These are phyloP conservation scores for Rhodamnia rubescens DNA, from an alignment of 345 rosid species.

Conservation along the genomic window DNA sequence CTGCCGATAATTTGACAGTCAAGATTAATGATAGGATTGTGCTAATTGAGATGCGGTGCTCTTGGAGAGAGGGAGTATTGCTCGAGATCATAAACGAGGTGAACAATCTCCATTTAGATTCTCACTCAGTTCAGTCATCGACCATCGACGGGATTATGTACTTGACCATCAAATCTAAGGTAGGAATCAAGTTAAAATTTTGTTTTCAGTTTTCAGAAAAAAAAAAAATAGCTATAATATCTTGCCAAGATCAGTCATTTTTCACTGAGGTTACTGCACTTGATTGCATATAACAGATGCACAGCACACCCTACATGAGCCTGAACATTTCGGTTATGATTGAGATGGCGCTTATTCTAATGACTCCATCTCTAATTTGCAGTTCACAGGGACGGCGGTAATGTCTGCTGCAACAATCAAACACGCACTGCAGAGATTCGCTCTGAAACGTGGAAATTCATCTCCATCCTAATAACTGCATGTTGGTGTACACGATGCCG, in stretches of 20 bases:
- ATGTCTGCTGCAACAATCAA: slow-evolving; percentile 39
- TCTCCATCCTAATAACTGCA: background rate
- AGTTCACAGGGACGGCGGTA: slow-evolving; percentile 43
- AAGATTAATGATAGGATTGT: slow-evolving; percentile 34
- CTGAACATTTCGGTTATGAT: background rate
- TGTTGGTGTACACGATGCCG: background rate
- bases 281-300: background rate
- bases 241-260: background rate
- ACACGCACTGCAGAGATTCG: slow-evolving; percentile 50
- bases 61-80: slow-evolving; percentile 79
- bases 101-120: slow-evolving; percentile 59
- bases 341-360: background rate
- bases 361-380: slow-evolving; percentile 11
- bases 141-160: slow-evolving; percentile 50
- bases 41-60: slow-evolving; percentile 58
- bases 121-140: slow-evolving; percentile 65
- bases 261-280: background rate
- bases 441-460: background rate
- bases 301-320: background rate
- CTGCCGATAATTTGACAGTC: slow-evolving; percentile 31
- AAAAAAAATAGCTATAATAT: background rate
- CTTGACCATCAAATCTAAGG: slow-evolving; percentile 62
- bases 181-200: slow-evolving; percentile 6
- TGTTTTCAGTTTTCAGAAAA: background rate
- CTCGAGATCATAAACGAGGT: slow-evolving; percentile 63